A percentile compares a stretch with the other conserved stretches of the same genome.
These are phyloP conservation scores for Scedosporium apiospermum DNA, from an alignment of 2,329 filamentous ascomycete genomes.

Conservation along the genomic window DNA sequence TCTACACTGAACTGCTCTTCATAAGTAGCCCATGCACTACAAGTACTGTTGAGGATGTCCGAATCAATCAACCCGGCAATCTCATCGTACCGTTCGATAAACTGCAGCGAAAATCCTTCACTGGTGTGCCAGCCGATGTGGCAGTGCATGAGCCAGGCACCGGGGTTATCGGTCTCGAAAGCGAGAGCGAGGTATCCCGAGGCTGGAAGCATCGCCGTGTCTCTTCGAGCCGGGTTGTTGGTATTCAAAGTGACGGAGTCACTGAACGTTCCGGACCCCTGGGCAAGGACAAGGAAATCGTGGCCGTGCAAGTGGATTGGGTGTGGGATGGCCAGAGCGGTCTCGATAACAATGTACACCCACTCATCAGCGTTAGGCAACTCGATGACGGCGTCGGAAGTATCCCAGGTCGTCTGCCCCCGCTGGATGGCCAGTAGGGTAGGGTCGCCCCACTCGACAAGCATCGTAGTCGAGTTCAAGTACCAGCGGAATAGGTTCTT, in stretches of 20 bases:
- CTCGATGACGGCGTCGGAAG: conserved; percentile 18
- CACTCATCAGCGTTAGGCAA: conserved; percentile 16
- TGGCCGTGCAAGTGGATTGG: conserved; percentile 28
- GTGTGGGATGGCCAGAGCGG: conserved; percentile 16
- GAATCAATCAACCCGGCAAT: conserved; percentile 10
- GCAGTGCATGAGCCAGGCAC: conserved; percentile 40
- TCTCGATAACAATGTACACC: conserved; percentile 21
- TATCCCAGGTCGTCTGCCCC: conserved; percentile 5
- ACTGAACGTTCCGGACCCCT: conserved; percentile 11
- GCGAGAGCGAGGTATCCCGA: conserved; percentile 36
- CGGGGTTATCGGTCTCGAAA: conserved; percentile 37
- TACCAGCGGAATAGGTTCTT: conserved; percentile 35
- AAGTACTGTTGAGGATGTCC: conserved; percentile 7
- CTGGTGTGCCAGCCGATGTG: conserved; percentile 36
- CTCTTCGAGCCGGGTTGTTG: conserved; percentile 38
- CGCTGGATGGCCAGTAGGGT: conserved; percentile 12
- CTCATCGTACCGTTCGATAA: conserved; percentile 13
- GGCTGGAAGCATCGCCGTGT: conserved; percentile 35
- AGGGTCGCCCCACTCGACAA: conserved; percentile 36
- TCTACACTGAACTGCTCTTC: conserved; percentile 8
- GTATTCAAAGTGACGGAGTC: conserved; percentile 9
- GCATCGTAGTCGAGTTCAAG: conserved; percentile 36
- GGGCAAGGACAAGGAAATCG: conserved; percentile 19
- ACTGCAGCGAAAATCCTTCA: conserved; percentile 16
- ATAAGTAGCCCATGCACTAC: conserved; percentile 10